A percentile compares a stretch with the other conserved stretches of the same genome.
phyloP scores from a whole-genome alignment of 768 basidiomycete species.

The Cystobasidiopsis lactophilus region DNA sequence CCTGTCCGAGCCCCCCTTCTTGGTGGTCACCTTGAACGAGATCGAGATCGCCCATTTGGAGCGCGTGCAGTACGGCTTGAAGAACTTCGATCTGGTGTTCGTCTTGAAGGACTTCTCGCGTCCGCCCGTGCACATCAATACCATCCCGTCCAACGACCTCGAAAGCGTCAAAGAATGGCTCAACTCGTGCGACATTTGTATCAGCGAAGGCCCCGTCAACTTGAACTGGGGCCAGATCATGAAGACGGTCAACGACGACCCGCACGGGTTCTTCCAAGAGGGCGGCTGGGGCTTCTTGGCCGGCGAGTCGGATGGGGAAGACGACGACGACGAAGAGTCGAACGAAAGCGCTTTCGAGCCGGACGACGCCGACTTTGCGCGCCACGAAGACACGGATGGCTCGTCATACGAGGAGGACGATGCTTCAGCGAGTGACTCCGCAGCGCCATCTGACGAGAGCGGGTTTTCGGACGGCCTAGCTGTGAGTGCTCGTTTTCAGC shows the following conservation, averaged over 20 bases:
- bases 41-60: slow-evolving; percentile 94
- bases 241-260: slow-evolving; percentile 69
- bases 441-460: too few species aligned
- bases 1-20: slow-evolving; percentile 82
- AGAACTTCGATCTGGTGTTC: slow-evolving; percentile 93
- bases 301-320: slow-evolving; percentile 68
- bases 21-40: slow-evolving; percentile 78
- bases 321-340: slow-evolving; percentile 72
- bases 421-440: too few species aligned
- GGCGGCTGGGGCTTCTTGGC: slow-evolving; percentile 88
- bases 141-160: slow-evolving; percentile 67
- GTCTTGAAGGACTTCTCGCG: slow-evolving; percentile 93
- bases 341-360: slow-evolving; percentile 38
- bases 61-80: slow-evolving; percentile 83
- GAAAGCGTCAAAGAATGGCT: slow-evolving; percentile 99
- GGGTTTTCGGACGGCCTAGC: too few species aligned
- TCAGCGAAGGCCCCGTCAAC: slow-evolving; percentile 89
- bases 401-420: too few species aligned
- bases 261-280: slow-evolving; percentile 79
- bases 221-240: slow-evolving; percentile 96
- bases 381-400: too few species aligned
- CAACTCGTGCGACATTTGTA: slow-evolving; percentile 93
- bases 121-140: slow-evolving; percentile 81
- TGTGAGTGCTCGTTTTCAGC: too few species aligned
- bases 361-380: too few species aligned